Conservation (phyloP, 352 stramenopile genomes). For the Globisporangium okanoganense region DNA sequence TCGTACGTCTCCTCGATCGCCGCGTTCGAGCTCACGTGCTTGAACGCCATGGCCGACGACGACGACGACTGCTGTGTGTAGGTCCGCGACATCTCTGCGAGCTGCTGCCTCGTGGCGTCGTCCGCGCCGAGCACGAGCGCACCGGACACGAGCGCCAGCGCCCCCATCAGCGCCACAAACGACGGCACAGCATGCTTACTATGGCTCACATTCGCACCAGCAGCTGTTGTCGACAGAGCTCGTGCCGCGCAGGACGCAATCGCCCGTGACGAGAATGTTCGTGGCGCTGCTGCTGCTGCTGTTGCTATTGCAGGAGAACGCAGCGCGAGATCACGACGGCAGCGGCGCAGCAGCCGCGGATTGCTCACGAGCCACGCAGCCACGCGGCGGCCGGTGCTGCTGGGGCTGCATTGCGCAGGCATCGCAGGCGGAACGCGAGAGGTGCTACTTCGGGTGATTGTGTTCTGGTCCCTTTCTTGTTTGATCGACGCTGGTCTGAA, state of each 20-base stretch:
- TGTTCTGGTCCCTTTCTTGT: too few relatives aligned
- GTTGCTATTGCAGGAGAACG: background rate
- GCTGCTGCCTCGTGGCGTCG: background rate
- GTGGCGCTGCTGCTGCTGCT: background rate
- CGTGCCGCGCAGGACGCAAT: background rate
- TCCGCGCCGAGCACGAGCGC: constrained; percentile 9
- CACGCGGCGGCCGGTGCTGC: constrained; percentile 1
- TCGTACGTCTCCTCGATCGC: constrained; percentile 69
- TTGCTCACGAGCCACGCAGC: constrained; percentile 6
- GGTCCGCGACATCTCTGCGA: background rate
- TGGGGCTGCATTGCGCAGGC: constrained; percentile 4
- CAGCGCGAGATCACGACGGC: background rate
- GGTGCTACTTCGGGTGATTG: too few relatives aligned
- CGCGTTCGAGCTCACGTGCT: constrained; percentile 7
- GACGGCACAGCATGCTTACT: background rate
- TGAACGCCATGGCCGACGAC: background rate
- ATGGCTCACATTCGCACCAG: background rate
- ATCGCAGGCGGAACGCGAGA: background rate
- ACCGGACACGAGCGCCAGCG: constrained; percentile 5
- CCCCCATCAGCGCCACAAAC: background rate
- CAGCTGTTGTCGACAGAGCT: background rate
- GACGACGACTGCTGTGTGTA: constrained; percentile 1
- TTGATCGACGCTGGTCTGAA: too few relatives aligned
- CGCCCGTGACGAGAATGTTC: background rate
- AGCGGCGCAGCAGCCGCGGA: too few relatives aligned